Conservation (phyloP, 2,329 filamentous ascomycete species). For the Cryphonectria japonica region DNA sequence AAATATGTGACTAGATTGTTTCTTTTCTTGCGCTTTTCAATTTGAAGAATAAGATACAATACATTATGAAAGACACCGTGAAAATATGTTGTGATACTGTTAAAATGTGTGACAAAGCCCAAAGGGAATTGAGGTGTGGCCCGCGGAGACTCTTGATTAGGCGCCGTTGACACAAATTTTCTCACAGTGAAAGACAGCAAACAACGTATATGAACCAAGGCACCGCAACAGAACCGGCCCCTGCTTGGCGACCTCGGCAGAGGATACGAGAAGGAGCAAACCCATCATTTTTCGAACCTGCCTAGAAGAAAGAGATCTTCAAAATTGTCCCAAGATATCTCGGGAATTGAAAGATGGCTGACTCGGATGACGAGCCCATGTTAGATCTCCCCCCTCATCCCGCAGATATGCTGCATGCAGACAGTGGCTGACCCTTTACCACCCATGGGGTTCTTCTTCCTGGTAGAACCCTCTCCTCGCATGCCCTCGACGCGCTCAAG, state of each 20-base stretch:
- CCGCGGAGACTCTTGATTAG: neutral
- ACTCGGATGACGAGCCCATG: constrained; percentile 55
- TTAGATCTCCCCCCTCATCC: constrained; percentile 38
- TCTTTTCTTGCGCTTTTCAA: constrained; percentile 33
- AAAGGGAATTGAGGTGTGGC: neutral
- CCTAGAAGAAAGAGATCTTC: neutral
- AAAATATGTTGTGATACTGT: neutral
- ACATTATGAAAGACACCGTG: constrained; percentile 3
- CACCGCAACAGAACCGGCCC: neutral
- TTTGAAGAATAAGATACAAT: constrained; percentile 22
- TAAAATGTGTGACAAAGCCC: neutral
- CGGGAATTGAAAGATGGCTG: constrained; percentile 32
- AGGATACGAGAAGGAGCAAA: neutral
- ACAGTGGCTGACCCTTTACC: neutral
- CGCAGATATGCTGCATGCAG: neutral
- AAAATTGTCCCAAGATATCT: neutral
- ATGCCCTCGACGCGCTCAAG: constrained; percentile 69
- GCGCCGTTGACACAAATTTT: neutral
- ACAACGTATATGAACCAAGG: neutral
- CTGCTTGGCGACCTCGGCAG: neutral
- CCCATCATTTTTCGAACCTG: neutral
- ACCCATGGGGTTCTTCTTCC: neutral
- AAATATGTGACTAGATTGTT: constrained; percentile 37
- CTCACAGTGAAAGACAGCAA: neutral
- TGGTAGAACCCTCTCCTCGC: constrained; percentile 64